Percentiles rank a stretch among this genome's conserved stretches.
These are phyloP conservation scores for Scytalidium sp. DNA, from an alignment of 2,329 filamentous ascomycete genomes.

Conservation along the genomic window DNA sequence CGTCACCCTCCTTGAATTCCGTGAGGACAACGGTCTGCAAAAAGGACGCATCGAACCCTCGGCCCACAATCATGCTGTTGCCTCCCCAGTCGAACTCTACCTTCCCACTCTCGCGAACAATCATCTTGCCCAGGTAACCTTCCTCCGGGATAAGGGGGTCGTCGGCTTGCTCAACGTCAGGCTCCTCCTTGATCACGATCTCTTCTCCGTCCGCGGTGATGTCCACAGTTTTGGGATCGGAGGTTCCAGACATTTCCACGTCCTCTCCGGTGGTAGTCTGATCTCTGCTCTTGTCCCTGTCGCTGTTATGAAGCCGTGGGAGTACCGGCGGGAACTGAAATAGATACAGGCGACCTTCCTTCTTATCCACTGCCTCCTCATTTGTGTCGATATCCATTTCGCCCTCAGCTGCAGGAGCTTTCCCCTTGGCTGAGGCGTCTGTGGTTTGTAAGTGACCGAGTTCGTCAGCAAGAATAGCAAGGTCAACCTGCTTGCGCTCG, in stretches of 20 bases:
- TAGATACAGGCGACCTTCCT: slow-evolving; percentile 57
- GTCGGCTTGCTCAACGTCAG: slow-evolving; percentile 25
- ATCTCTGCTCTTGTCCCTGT: background rate
- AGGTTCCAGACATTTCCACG: slow-evolving; percentile 13
- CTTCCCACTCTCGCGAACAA: slow-evolving; percentile 59
- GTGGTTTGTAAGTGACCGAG: slow-evolving; percentile 35
- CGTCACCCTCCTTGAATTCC: slow-evolving; percentile 44
- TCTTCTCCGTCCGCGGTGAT: slow-evolving; percentile 34
- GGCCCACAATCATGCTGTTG: slow-evolving; percentile 47
- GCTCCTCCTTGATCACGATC: slow-evolving; percentile 22
- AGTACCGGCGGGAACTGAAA: slow-evolving; percentile 64
- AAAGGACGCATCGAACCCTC: slow-evolving; percentile 52
- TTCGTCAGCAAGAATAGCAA: slow-evolving; percentile 42
- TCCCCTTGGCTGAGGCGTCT: slow-evolving; percentile 2
- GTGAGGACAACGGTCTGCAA: slow-evolving; percentile 55
- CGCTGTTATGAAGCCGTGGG: slow-evolving; percentile 43
- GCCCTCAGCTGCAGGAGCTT: slow-evolving; percentile 34
- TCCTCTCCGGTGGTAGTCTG: slow-evolving; percentile 2
- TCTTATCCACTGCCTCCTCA: slow-evolving; percentile 14
- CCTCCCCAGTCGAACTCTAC: slow-evolving; percentile 64
- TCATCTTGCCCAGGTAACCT: slow-evolving; percentile 58
- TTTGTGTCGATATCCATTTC: slow-evolving; percentile 16
- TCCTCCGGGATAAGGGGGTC: slow-evolving; percentile 35
- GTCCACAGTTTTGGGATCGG: slow-evolving; percentile 36
- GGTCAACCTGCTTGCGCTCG: slow-evolving; percentile 42